A percentile compares a stretch with the other conserved stretches of the same genome.
Conservation (phyloP, 257 asterid species). For the Forsythia viridissima region DNA sequence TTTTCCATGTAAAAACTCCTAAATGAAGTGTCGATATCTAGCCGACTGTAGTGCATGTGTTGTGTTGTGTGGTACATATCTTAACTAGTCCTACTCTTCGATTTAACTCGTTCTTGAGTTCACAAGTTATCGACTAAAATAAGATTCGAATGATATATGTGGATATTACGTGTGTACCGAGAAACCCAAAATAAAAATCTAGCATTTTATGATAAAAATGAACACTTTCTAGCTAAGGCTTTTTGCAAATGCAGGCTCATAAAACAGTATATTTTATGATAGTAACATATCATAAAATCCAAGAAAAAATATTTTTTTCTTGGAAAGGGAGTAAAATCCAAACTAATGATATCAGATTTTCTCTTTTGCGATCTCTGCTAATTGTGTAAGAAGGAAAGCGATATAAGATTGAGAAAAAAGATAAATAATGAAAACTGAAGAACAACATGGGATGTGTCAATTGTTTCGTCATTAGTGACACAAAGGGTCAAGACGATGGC, state of each 20-base stretch:
- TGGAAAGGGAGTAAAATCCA: constrained; percentile 45
- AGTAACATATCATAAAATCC: constrained; percentile 50
- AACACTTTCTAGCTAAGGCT: too few species aligned
- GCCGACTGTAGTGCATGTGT: too few species aligned
- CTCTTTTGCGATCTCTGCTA: constrained; percentile 63
- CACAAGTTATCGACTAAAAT: too few species aligned
- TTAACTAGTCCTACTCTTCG: too few species aligned
- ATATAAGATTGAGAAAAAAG: constrained; percentile 47
- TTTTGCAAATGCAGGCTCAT: too few species aligned
- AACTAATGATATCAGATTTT: constrained; percentile 76
- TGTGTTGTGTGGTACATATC: neutral
- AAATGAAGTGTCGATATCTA: neutral
- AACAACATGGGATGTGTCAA: constrained; percentile 1
- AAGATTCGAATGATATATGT: too few species aligned
- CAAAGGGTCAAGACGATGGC: too few species aligned
- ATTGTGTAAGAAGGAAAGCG: constrained; percentile 66
- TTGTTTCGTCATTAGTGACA: neutral
- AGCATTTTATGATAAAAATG: neutral
- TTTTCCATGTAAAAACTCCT: neutral
- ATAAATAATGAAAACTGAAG: constrained; percentile 2
- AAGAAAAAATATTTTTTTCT: constrained; percentile 23
- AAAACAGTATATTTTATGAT: constrained; percentile 39
- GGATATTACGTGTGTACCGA: too few species aligned
- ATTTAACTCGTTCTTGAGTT: too few species aligned
- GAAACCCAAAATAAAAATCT: neutral